A percentile compares a stretch with the other conserved stretches of the same genome.
phyloP scores from a whole-genome alignment of 2,329 filamentous ascomycete species.

The Hypoxylon sp. region DNA sequence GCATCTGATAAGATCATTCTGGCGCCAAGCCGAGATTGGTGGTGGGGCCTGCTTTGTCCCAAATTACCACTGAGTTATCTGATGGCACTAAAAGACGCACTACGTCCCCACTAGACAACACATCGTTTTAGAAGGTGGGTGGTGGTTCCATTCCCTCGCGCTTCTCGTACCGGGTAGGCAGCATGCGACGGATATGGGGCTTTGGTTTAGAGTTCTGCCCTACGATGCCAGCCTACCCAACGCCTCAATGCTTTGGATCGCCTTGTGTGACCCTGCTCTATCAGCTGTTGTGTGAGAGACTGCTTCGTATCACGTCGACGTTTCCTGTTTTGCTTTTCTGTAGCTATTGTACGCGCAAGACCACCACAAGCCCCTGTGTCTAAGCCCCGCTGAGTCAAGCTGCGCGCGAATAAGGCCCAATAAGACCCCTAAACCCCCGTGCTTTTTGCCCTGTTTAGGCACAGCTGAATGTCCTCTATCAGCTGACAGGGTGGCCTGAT shows the following conservation, averaged over 20 bases:
- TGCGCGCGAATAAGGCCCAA: conserved; percentile 40
- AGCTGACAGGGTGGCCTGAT: conserved; percentile 43
- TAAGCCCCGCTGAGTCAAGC: conserved; percentile 31
- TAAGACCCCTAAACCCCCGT: conserved; percentile 25
- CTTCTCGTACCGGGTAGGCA: conserved; percentile 7
- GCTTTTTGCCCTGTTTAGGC: conserved; percentile 30
- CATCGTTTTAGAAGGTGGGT: conserved; percentile 30
- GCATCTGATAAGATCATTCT: conserved; percentile 56
- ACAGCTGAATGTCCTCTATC: conserved; percentile 29
- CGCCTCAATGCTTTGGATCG: conserved; percentile 14
- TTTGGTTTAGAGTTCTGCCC: conserved; percentile 15
- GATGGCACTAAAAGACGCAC: conserved; percentile 41
- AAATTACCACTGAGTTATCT: conserved; percentile 43
- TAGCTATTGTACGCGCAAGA: conserved; percentile 25
- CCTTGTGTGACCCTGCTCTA: conserved; percentile 28
- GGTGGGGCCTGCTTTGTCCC: conserved; percentile 24
- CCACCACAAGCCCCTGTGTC: conserved; percentile 21
- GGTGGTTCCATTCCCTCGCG: conserved; percentile 7
- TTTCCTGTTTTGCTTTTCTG: conserved; percentile 12
- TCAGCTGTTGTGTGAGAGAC: conserved; percentile 17
- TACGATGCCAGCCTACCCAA: conserved; percentile 6
- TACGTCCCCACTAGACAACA: conserved; percentile 28
- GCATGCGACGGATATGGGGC: conserved; percentile 1
- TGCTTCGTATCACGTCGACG: conserved; percentile 19
- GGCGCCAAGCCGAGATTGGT: conserved; percentile 35